Percentiles rank a stretch among this genome's conserved stretches.
Conservation (phyloP, 2,329 filamentous ascomycete genomes). For the Talaromyces sp. region DNA sequence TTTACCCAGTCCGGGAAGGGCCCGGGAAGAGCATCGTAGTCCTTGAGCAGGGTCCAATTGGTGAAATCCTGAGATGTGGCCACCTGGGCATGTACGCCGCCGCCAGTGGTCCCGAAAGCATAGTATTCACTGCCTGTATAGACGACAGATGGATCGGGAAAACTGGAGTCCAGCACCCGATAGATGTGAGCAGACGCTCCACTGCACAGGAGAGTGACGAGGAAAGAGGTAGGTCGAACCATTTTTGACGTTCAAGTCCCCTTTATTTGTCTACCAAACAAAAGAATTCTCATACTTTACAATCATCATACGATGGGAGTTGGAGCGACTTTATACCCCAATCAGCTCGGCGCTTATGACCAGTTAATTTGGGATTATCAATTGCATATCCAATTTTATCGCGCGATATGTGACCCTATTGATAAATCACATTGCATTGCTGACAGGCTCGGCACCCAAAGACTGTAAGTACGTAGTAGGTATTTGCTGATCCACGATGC, state of each 20-base stretch:
- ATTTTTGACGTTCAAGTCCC: neutral
- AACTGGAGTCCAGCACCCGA: conserved; percentile 36
- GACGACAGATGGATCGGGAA: conserved; percentile 51
- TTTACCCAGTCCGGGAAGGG: conserved; percentile 44
- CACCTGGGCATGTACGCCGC: conserved; percentile 47
- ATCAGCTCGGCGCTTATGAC: neutral
- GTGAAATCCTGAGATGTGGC: conserved; percentile 44
- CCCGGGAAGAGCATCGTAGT: conserved; percentile 46
- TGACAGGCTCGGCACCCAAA: neutral
- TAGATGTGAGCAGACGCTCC: conserved; percentile 13
- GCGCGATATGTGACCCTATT: neutral
- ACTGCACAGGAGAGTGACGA: neutral
- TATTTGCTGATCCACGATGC: neutral
- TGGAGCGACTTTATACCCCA: neutral
- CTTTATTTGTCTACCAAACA: neutral
- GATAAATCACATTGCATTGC: neutral
- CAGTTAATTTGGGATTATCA: neutral
- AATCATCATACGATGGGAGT: neutral
- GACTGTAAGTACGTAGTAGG: neutral
- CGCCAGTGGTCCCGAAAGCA: conserved; percentile 49
- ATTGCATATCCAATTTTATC: neutral
- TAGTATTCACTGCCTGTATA: conserved; percentile 47
- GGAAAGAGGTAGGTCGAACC: neutral
- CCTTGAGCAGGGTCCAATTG: conserved; percentile 42
- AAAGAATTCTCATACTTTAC: neutral